phyloP scores from a whole-genome alignment of 441 rosid species.

The Jatropha podagrica region DNA sequence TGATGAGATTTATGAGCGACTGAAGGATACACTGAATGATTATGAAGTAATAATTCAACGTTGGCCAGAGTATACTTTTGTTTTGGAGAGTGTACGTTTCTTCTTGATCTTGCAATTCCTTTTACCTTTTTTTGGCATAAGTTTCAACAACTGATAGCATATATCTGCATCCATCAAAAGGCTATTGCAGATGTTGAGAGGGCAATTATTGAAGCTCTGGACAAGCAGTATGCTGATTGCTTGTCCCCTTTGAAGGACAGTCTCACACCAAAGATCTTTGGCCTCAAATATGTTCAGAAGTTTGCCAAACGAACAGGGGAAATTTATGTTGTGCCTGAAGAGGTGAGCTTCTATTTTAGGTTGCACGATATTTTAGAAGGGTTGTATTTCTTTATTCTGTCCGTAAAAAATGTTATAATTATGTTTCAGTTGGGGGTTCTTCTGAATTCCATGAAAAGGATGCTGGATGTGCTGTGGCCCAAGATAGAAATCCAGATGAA shows the following conservation, averaged over 20 bases:
- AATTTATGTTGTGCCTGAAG: slow-evolving; percentile 68
- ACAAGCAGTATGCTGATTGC: slow-evolving; percentile 79
- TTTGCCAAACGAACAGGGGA: slow-evolving; percentile 67
- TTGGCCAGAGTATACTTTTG: slow-evolving; percentile 80
- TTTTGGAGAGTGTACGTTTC: slow-evolving; percentile 72
- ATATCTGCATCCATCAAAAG: slow-evolving; percentile 33
- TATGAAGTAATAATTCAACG: slow-evolving; percentile 73
- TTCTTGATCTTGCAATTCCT: neutral
- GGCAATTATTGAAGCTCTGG: slow-evolving; percentile 72
- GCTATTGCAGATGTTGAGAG: slow-evolving; percentile 85
- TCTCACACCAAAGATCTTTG: slow-evolving; percentile 60
- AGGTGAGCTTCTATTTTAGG: slow-evolving; percentile 47
- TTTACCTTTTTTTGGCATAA: slow-evolving; percentile 1
- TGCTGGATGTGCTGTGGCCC: slow-evolving; percentile 65
- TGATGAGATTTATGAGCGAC: slow-evolving; percentile 74
- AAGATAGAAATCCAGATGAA: slow-evolving; percentile 69
- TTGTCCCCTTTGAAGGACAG: slow-evolving; percentile 79
- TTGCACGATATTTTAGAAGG: slow-evolving; percentile 10
- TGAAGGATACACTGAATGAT: slow-evolving; percentile 63
- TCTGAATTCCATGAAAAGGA: slow-evolving; percentile 84
- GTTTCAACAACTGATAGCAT: slow-evolving; percentile 5
- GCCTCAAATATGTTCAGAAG: slow-evolving; percentile 85
- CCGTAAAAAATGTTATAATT: slow-evolving; percentile 1
- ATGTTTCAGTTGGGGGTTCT: slow-evolving; percentile 71
- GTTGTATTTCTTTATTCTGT: neutral